phyloP scores from a whole-genome alignment of 371 early-diverging fungal species.

The Mucor saturninus region DNA sequence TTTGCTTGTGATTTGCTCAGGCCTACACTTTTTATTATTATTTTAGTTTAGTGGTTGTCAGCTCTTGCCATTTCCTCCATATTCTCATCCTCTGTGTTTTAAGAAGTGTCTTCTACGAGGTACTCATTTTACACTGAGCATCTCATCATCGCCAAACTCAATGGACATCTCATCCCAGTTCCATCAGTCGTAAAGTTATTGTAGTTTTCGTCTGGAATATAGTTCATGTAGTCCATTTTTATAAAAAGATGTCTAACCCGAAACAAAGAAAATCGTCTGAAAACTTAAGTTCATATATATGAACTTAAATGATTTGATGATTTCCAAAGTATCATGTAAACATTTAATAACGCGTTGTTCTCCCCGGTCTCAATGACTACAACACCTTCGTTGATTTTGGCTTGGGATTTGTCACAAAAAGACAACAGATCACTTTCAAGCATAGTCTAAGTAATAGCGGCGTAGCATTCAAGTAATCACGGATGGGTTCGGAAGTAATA shows the following conservation, averaged over 20 bases:
- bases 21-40: background rate
- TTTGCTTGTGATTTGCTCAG: background rate
- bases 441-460: conserved; percentile 1
- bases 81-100: background rate
- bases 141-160: conserved; percentile 13
- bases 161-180: conserved; percentile 16
- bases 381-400: conserved; percentile 15
- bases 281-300: conserved; percentile 13
- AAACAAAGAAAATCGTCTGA: conserved; percentile 13
- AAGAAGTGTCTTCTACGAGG: conserved; percentile 17
- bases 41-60: background rate
- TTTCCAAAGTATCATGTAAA: conserved; percentile 16
- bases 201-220: conserved; percentile 21
- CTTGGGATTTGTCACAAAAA: conserved; percentile 10
- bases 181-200: conserved; percentile 19
- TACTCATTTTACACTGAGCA: conserved; percentile 16
- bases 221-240: conserved; percentile 7
- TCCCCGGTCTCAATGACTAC: conserved; percentile 4
- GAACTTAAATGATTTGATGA: conserved; percentile 5
- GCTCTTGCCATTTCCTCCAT: no score
- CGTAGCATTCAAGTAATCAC: conserved; percentile 1
- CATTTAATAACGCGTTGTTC: conserved; percentile 20
- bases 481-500: conserved; percentile 3
- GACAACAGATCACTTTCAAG: conserved; percentile 2
- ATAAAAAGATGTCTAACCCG: conserved; percentile 6